These are phyloP conservation scores for Phytophthora multivora DNA, from an alignment of 352 stramenopile species.

Conservation along the genomic window DNA sequence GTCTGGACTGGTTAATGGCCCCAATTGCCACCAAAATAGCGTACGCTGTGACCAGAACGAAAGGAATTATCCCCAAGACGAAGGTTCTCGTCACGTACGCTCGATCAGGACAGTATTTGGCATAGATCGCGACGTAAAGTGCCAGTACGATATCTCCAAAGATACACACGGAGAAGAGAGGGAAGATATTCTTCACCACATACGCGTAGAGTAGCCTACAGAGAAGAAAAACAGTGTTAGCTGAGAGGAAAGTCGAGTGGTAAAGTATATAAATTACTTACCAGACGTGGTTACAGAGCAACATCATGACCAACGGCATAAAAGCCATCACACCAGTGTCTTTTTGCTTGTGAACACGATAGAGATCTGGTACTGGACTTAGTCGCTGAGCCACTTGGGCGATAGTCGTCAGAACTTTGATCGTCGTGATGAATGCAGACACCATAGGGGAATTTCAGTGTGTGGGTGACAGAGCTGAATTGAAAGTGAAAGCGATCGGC, in stretches of 20 bases:
- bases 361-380: constrained; percentile 33
- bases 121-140: constrained; percentile 29
- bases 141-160: constrained; percentile 28
- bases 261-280: constrained; percentile 9
- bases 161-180: constrained; percentile 27
- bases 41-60: constrained; percentile 27
- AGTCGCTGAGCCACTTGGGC: constrained; percentile 24
- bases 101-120: constrained; percentile 24
- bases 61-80: neutral
- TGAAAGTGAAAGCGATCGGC: neutral
- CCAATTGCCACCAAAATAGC: constrained; percentile 17
- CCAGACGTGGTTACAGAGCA: constrained; percentile 39
- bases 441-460: constrained; percentile 3
- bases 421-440: constrained; percentile 29
- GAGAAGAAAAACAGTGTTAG: too few species aligned
- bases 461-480: neutral
- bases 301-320: constrained; percentile 25
- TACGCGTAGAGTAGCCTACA: constrained; percentile 35
- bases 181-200: constrained; percentile 32
- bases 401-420: constrained; percentile 33
- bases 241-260: too few species aligned
- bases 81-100: constrained; percentile 20
- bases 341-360: constrained; percentile 18
- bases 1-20: constrained; percentile 26
- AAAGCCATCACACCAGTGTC: constrained; percentile 30